These are phyloP conservation scores for Pelargonium fulgidum DNA, from an alignment of 441 rosid species.

Conservation along the genomic window DNA sequence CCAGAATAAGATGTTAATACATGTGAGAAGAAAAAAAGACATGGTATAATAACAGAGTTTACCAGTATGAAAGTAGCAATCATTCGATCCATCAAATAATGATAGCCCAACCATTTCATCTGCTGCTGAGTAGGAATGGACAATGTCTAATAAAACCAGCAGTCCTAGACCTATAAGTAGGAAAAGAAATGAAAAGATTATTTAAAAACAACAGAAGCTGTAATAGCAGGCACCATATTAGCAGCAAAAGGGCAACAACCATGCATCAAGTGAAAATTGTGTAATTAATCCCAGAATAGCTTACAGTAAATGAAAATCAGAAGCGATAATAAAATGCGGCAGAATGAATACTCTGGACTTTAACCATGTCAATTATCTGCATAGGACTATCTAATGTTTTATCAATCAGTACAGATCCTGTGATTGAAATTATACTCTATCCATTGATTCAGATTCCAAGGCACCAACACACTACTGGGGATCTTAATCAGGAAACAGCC, in stretches of 20 bases:
- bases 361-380: not conserved
- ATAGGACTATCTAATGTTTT: not conserved
- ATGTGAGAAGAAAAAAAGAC: not conserved
- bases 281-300: not conserved
- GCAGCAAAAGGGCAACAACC: constrained; percentile 7
- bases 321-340: not conserved
- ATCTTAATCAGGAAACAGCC: not conserved
- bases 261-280: not conserved
- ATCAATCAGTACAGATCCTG: not conserved
- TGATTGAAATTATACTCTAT: not conserved
- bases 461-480: not conserved
- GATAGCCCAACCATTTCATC: constrained; percentile 97
- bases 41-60: constrained; percentile 19
- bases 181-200: constrained; percentile 11
- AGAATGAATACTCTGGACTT: too few relatives aligned
- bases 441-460: constrained; percentile 4
- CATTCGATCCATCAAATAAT: constrained; percentile 89
- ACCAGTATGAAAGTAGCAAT: constrained; percentile 93
- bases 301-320: not conserved
- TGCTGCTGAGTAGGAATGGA: constrained; percentile 94
- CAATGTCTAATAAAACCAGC: constrained; percentile 80
- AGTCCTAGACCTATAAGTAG: constrained; percentile 63
- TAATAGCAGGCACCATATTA: constrained; percentile 4
- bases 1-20: not conserved
- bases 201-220: not conserved